Percentiles rank a stretch among this genome's conserved stretches.
Conservation (phyloP, 2,329 filamentous ascomycete species). For the Botrytis byssoidea region DNA sequence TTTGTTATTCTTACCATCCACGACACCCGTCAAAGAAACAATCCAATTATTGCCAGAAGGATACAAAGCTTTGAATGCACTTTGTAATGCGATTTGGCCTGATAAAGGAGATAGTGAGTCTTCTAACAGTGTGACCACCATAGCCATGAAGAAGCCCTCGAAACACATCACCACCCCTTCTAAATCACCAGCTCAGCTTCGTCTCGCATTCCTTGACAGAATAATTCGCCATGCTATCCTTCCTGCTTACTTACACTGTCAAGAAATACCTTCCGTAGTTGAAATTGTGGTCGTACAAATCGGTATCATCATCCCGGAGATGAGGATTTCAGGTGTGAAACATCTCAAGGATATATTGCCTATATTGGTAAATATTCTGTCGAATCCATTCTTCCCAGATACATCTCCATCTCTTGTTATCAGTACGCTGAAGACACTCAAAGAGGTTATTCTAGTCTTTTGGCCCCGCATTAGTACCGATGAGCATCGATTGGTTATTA, state of each 20-base stretch:
- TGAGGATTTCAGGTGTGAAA: conserved; percentile 64
- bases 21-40: conserved; percentile 74
- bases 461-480: conserved; percentile 65
- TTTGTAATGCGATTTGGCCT: conserved; percentile 43
- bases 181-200: conserved; percentile 23
- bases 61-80: conserved; percentile 63
- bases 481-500: conserved; percentile 59
- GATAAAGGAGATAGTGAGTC: conserved; percentile 18
- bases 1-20: conserved; percentile 71
- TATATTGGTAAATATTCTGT: conserved; percentile 57
- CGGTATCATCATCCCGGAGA: conserved; percentile 48
- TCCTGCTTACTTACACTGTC: conserved; percentile 55
- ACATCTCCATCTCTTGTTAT: conserved; percentile 52
- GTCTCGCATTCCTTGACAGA: conserved; percentile 50
- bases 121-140: conserved; percentile 19
- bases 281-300: conserved; percentile 55
- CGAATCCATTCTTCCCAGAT: conserved; percentile 64
- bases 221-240: conserved; percentile 57
- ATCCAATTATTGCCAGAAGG: conserved; percentile 60
- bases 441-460: conserved; percentile 58
- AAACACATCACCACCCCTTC: neutral
- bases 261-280: conserved; percentile 57
- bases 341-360: conserved; percentile 58
- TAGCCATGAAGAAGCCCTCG: neutral
- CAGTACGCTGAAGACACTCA: conserved; percentile 49